These are phyloP conservation scores for Aureobasidium sp. DNA, from an alignment of 2,329 filamentous ascomycete genomes.

Conservation along the genomic window DNA sequence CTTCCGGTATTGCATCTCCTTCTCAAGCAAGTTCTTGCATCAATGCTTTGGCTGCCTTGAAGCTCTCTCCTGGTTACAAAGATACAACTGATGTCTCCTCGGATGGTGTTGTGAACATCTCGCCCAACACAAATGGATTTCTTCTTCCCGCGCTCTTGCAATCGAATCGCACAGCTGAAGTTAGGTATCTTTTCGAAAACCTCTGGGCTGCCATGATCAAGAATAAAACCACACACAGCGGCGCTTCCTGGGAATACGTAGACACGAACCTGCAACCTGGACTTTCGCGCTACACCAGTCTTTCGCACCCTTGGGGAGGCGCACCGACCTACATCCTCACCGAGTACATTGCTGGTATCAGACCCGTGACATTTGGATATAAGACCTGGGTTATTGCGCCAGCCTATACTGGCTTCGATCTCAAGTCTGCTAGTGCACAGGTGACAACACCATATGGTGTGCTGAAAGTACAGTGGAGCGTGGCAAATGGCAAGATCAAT, in stretches of 20 bases:
- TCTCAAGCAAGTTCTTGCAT: constrained; percentile 28
- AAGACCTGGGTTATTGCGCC: constrained; percentile 27
- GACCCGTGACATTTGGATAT: constrained; percentile 23
- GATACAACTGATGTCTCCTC: constrained; percentile 17
- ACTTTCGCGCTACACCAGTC: constrained; percentile 37
- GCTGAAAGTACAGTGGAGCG: constrained; percentile 21
- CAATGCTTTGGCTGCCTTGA: constrained; percentile 27
- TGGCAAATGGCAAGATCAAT: neutral
- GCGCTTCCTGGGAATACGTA: constrained; percentile 43
- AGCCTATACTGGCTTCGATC: constrained; percentile 23
- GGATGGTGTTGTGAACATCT: constrained; percentile 27
- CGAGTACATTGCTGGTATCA: constrained; percentile 29
- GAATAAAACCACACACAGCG: constrained; percentile 31
- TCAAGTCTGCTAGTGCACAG: constrained; percentile 24
- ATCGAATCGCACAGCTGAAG: constrained; percentile 22
- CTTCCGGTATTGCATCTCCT: constrained; percentile 29
- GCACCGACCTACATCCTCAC: constrained; percentile 41
- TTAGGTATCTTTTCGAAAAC: constrained; percentile 29
- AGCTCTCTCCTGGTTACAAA: constrained; percentile 34
- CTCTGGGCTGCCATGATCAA: constrained; percentile 40
- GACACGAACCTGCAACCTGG: constrained; percentile 34
- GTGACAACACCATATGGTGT: constrained; percentile 26
- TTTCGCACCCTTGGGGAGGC: constrained; percentile 41
- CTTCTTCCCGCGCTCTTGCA: constrained; percentile 34
- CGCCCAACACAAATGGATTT: constrained; percentile 43